Conservation (phyloP, 208 protist genomes). For the Acanthamoeba polyphaga region DNA sequence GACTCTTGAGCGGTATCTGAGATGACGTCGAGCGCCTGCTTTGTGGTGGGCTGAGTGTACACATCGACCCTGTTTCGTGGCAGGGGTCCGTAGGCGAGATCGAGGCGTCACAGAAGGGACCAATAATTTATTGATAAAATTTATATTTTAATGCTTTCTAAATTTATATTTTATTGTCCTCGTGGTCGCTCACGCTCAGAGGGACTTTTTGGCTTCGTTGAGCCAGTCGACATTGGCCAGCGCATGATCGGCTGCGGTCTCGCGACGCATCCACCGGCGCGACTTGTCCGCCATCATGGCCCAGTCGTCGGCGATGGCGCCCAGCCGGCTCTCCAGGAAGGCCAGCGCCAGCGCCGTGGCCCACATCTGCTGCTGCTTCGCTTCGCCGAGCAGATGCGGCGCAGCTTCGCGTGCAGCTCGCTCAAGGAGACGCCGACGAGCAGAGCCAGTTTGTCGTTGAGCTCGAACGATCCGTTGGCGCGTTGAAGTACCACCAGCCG, state of each 20-base stretch:
- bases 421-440: neutral
- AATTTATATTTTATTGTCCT: no score
- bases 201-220: neutral
- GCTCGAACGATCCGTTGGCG: conserved; percentile 60
- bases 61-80: conserved; percentile 44
- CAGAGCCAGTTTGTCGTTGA: neutral
- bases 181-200: no score
- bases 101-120: no score
- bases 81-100: conserved; percentile 7
- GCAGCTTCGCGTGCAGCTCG: neutral
- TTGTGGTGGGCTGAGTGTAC: neutral
- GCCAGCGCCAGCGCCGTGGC: conserved; percentile 66
- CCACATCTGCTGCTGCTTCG: neutral
- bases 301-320: conserved; percentile 47
- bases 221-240: neutral
- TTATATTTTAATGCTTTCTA: no score
- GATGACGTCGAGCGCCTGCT: neutral
- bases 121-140: no score
- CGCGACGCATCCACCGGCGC: neutral
- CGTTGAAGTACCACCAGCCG: conserved; percentile 57
- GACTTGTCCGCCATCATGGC: conserved; percentile 70
- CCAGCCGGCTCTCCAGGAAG: conserved; percentile 30
- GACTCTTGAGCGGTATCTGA: neutral
- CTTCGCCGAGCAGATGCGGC: no score
- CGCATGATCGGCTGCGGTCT: neutral